Evolutionary conservation across 495 filamentous ascomycete genomes (phyloP).

Genomic region (Lasiosphaeria ovina): DNA sequence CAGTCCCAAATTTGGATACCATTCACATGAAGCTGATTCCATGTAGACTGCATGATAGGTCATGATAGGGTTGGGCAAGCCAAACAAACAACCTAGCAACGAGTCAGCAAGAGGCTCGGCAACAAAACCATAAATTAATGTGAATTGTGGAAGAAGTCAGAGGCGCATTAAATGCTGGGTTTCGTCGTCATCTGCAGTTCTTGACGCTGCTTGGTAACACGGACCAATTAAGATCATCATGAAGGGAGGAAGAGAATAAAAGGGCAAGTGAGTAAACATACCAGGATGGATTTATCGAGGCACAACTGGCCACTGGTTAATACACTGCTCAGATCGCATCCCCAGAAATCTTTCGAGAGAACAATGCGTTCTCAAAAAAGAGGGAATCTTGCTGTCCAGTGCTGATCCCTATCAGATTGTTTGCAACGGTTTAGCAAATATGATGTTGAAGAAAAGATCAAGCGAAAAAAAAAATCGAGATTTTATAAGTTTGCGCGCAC

Average conservation of each 20-base stretch:
- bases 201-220: slow-evolving; percentile 99
- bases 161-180: slow-evolving; percentile 73
- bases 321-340: too few relatives aligned
- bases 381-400: too few relatives aligned
- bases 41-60: too few relatives aligned
- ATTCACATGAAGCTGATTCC: too few relatives aligned
- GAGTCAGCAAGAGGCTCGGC: background rate
- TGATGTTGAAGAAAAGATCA: background rate
- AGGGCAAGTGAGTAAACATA: slow-evolving; percentile 62
- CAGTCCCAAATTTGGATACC: too few relatives aligned
- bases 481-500: background rate
- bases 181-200: slow-evolving; percentile 86
- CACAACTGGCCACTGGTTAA: too few relatives aligned
- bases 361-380: too few relatives aligned
- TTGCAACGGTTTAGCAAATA: background rate
- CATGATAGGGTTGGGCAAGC: too few relatives aligned
- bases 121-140: background rate
- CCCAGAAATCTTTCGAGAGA: too few relatives aligned
- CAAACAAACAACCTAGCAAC: background rate
- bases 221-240: slow-evolving; percentile 98
- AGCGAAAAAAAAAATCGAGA: background rate
- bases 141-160: slow-evolving; percentile 54
- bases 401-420: too few relatives aligned
- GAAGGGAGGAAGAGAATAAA: slow-evolving; percentile 16
- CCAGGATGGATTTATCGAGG: slow-evolving; percentile 57